Evolutionary conservation across 2,329 filamentous ascomycete genomes (phyloP).

Genomic region (Dactylellina cionopaga): DNA sequence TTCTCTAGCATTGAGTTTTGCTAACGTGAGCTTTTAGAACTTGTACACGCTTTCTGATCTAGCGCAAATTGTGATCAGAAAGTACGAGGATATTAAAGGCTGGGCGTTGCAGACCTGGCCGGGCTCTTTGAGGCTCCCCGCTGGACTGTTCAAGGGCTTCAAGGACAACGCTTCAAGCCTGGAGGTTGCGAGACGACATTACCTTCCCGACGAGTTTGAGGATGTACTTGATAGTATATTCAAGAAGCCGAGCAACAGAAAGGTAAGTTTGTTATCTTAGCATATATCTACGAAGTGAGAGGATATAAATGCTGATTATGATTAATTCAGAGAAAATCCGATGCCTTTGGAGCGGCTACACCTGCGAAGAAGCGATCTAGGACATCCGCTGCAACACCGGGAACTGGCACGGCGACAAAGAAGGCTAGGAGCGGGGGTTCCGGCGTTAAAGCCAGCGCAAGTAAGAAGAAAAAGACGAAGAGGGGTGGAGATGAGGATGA

Average conservation of each 20-base stretch:
- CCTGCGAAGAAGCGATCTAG: conserved; percentile 53
- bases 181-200: conserved; percentile 85
- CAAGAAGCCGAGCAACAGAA: conserved; percentile 63
- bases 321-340: conserved; percentile 39
- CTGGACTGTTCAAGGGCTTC: conserved; percentile 79
- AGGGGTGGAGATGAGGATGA: conserved; percentile 54
- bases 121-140: conserved; percentile 81
- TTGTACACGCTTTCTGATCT: conserved; percentile 90
- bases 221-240: conserved; percentile 77
- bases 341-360: conserved; percentile 36
- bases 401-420: conserved; percentile 47
- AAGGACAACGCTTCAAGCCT: conserved; percentile 81
- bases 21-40: conserved; percentile 63
- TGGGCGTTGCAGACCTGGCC: conserved; percentile 88
- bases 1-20: too few species aligned
- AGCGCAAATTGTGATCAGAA: conserved; percentile 80
- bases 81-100: conserved; percentile 84
- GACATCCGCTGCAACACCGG: conserved; percentile 21
- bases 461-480: conserved; percentile 59
- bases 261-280: conserved; percentile 14
- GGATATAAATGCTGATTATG: too few species aligned
- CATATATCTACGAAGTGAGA: neutral
- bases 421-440: conserved; percentile 54
- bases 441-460: conserved; percentile 14
- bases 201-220: conserved; percentile 78